phyloP scores from a whole-genome alignment of 2,329 filamentous ascomycete genomes.

The Colletotrichum tropicale region DNA sequence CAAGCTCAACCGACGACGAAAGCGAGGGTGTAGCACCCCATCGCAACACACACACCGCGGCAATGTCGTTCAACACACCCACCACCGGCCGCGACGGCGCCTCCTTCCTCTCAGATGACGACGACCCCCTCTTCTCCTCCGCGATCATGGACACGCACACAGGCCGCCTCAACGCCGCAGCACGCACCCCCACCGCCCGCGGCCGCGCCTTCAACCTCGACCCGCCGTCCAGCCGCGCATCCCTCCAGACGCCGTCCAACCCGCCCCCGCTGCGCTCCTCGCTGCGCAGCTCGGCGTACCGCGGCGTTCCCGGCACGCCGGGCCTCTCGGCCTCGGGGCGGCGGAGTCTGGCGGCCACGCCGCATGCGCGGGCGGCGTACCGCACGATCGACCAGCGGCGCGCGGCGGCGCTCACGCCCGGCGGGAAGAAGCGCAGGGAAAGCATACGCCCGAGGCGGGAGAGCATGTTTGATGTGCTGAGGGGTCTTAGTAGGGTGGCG shows the following conservation, averaged over 20 bases:
- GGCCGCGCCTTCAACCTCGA: neutral
- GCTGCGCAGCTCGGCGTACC: conserved; percentile 41
- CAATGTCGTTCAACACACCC: conserved; percentile 12
- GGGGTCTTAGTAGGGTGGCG: conserved; percentile 58
- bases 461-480: conserved; percentile 57
- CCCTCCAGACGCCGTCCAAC: conserved; percentile 11
- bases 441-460: conserved; percentile 62
- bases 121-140: conserved; percentile 43
- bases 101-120: conserved; percentile 10
- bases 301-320: conserved; percentile 11
- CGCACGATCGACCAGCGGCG: conserved; percentile 63
- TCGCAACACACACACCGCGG: neutral
- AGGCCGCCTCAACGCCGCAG: conserved; percentile 31
- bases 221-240: conserved; percentile 2
- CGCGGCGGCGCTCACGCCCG: conserved; percentile 64
- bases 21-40: neutral
- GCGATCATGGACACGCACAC: conserved; percentile 49
- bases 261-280: neutral
- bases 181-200: conserved; percentile 24
- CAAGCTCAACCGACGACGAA: neutral
- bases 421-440: conserved; percentile 56
- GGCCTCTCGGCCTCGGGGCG: conserved; percentile 52
- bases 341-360: conserved; percentile 53
- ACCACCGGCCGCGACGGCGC: neutral
- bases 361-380: conserved; percentile 65